Percentiles rank a stretch among this genome's conserved stretches.
phyloP scores from a whole-genome alignment of 139 green algal genomes.

The Limnomonas spitsbergensis region DNA sequence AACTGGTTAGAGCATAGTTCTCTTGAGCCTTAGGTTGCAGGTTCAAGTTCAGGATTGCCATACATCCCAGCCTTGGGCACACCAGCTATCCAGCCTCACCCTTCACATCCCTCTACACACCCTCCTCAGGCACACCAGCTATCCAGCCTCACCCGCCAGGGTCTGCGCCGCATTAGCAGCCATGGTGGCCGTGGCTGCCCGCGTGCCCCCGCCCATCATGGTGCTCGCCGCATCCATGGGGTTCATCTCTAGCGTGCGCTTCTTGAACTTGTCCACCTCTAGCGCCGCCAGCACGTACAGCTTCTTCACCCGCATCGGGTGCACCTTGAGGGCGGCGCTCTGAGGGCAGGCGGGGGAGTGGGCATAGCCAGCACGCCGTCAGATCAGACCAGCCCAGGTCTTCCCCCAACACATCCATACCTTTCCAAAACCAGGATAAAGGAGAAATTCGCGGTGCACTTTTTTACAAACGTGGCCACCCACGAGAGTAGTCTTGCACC shows the following conservation, averaged over 20 bases:
- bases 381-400: constrained; percentile 1
- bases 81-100: no score
- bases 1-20: no score
- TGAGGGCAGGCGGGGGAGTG: background rate
- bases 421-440: background rate
- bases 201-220: constrained; percentile 25
- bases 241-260: constrained; percentile 44
- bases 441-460: no score
- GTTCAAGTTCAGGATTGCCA: no score
- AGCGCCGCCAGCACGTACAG: constrained; percentile 80
- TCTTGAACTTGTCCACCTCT: constrained; percentile 68
- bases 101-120: no score
- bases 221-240: constrained; percentile 26
- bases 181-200: constrained; percentile 7
- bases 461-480: no score
- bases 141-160: constrained; percentile 44
- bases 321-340: constrained; percentile 29
- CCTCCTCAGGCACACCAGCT: no score
- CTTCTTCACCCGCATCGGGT: constrained; percentile 77
- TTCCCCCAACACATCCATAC: no score
- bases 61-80: no score
- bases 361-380: background rate
- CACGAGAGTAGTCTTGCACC: no score
- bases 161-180: constrained; percentile 49
- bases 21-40: no score